Base-by-base conservation (phyloP, 2,329 filamentous ascomycete genomes). In the Penicillium expansum region DNA sequence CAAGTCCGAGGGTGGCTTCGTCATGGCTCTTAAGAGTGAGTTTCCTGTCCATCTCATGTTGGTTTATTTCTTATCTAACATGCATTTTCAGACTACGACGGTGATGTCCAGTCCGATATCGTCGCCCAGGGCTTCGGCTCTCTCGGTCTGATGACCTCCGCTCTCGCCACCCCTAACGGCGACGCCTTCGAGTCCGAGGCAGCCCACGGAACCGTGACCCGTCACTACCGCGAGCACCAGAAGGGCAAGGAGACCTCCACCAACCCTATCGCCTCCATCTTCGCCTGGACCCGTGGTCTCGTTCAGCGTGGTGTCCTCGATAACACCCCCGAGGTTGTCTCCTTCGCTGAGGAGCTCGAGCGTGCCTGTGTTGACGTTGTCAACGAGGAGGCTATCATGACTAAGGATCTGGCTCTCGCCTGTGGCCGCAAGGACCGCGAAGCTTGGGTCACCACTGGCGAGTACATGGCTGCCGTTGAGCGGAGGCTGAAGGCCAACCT, bases 231-330 rank as follows among this genome's bases (percentile, higher is more conserved):
- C 74, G 93, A 97, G 82, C 90, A 97, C 84, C 94, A 97, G 80
- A 97, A 97, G 83, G 94, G 94, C 74, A 87, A 88, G 69, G 91
- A 96, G 80, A 99, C 94, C 55, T 96, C 92, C 43, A 99, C 94
- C 67, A 97, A 99, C 86, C 94, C 94, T 60, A 97, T 97, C 70
- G 94, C 94, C 62, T 96, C 91, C 74, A 97, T 99, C 81, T 99
- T 97, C 77, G 94, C 94, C 71, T 99, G 94, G 94, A 97, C 94
- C 59, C 89, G 94, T 58, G 94, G 94, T 70, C 86, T 99, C 47
- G 80, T 91, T 67, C 94, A 97, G 84, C 90, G 94, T 69, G 94
- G 94, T 11, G n/a, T 38, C 35, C 35, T 99, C 65, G 94, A 99
- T 78, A 81, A 86, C 52, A 97, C 92, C n/a, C 92, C 92, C 30